Base-by-base conservation (phyloP, 1,284 basidiomycete species). In the Coniophora puteana region DNA sequence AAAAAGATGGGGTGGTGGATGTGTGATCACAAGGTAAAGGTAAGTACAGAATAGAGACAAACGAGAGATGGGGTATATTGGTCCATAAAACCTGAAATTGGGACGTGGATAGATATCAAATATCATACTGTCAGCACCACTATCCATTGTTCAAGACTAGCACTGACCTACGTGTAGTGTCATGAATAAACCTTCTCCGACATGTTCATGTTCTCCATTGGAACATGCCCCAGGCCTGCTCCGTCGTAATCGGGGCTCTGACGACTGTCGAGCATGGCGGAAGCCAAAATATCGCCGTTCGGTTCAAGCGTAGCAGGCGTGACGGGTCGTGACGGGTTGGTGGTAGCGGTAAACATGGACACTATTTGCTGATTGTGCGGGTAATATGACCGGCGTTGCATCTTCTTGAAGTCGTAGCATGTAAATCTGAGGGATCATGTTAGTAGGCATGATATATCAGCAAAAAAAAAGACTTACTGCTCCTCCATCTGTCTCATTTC, bases 401-500 rank as follows among this genome's bases (percentile, higher is more conserved):
- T 89, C 65, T 82, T 85, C 66, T 79, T 80, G 64, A 87, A 89
- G 60, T 90, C 88, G 52, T 90, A 90, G n/a, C 79, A 71, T 13
- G 82, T 80, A 56, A 90, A 89, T 57, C 84, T 88, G 48, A 31
- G 30, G 24, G 28, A 27, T 38, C 8, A 18, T 35, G 36, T 8
- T 20, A 41, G 24, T 35, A 43, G 20, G 16, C 34, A 18, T 25
- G 21, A 30, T 13, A 8, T 18, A 5, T 8, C 21, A 11, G 20
- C 25, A 44, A 30, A 30, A 29, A 42, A 36, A 43, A 29, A 31
- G 18, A 75, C 89, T 52, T 55, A 95, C 92, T 96, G 92, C 61
- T 98, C 93, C 67, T 99, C 95, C 92, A 98, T 96, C 68, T 93
- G 86, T 42, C 89, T 72, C 88, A 95, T 92, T 63, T 98, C 95